Conservation (phyloP, 345 rosid genomes). For the Rhizophora mangle region DNA sequence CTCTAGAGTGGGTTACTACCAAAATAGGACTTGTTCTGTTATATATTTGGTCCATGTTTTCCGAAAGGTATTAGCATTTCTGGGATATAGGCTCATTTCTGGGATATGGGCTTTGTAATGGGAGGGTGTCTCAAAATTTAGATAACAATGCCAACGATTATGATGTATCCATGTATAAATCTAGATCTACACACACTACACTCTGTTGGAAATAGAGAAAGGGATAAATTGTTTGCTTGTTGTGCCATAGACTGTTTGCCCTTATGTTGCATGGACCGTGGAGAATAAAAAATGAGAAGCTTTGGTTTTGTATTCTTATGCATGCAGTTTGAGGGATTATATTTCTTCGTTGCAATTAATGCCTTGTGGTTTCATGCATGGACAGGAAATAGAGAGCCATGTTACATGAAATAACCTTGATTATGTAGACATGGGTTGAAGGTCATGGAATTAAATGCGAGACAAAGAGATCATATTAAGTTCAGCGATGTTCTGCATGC, state of each 20-base stretch:
- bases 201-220: no score
- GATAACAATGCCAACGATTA: no score
- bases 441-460: neutral
- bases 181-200: no score
- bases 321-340: neutral
- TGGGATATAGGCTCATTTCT: no score
- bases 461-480: neutral
- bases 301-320: neutral
- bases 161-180: no score
- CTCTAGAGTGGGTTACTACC: neutral
- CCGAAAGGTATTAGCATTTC: no score
- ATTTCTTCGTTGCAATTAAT: neutral
- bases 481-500: no score
- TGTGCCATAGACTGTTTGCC: neutral
- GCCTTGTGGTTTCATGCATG: neutral
- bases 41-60: neutral
- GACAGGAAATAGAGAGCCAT: neutral
- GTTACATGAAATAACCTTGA: neutral
- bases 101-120: no score
- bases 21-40: neutral
- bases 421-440: neutral
- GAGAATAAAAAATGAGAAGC: neutral
- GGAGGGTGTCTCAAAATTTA: no score
- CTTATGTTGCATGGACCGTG: neutral
- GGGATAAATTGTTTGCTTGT: neutral